phyloP scores from a whole-genome alignment of 257 asterid species.

The Solanum pinnatisectum region DNA sequence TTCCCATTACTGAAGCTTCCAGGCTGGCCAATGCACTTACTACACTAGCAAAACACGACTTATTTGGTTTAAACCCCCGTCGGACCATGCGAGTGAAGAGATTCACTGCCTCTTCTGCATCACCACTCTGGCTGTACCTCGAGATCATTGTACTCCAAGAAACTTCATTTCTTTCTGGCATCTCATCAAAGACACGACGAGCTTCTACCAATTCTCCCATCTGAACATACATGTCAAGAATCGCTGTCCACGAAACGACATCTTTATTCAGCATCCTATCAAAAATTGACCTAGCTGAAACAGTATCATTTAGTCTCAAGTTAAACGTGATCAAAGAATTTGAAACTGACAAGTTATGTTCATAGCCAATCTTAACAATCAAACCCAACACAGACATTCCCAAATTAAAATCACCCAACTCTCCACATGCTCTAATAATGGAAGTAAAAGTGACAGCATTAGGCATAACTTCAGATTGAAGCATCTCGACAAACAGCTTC shows the following conservation, averaged over 20 bases:
- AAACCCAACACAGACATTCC: constrained; percentile 47
- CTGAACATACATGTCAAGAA: constrained; percentile 45
- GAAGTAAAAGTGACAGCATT: constrained; percentile 64
- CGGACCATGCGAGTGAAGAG: constrained; percentile 47
- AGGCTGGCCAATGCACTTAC: constrained; percentile 50
- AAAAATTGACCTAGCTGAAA: constrained; percentile 42
- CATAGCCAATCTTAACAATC: constrained; percentile 51
- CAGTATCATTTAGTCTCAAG: constrained; percentile 34
- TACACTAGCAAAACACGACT: constrained; percentile 61
- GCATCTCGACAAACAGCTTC: constrained; percentile 42
- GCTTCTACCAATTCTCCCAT: constrained; percentile 51
- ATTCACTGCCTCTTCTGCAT: constrained; percentile 48
- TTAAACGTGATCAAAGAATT: constrained; percentile 56
- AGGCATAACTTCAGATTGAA: constrained; percentile 38
- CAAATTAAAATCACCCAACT: constrained; percentile 35
- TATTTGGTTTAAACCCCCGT: constrained; percentile 35
- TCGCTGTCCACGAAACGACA: constrained; percentile 75
- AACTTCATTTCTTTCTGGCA: constrained; percentile 71
- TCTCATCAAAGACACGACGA: constrained; percentile 47
- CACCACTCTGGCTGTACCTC: constrained; percentile 64
- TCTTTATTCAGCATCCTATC: constrained; percentile 49
- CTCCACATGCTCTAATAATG: constrained; percentile 48
- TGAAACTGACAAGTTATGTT: constrained; percentile 34
- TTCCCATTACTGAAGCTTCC: constrained; percentile 45
- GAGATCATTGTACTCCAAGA: constrained; percentile 79